Evolutionary conservation across 2,329 filamentous ascomycete genomes (phyloP).

Genomic region (Aspergillus pseudonomiae): DNA sequence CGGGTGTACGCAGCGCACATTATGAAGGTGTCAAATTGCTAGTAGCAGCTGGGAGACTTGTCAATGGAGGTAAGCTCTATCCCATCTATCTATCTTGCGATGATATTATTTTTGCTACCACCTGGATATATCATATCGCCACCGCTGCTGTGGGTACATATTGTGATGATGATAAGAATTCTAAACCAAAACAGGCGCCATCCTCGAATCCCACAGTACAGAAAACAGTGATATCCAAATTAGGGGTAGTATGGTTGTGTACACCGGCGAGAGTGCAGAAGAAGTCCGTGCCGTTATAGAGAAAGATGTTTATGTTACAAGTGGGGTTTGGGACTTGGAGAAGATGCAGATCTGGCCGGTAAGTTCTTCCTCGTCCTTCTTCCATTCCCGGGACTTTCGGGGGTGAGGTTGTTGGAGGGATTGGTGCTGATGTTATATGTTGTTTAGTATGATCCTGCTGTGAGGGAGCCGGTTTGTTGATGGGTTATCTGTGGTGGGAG

Average conservation of each 20-base stretch:
- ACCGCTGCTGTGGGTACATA: no score
- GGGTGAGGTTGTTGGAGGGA: not conserved
- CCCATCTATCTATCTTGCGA: not conserved
- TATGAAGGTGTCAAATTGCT: constrained; percentile 19
- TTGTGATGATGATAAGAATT: not conserved
- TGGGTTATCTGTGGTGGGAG: no score
- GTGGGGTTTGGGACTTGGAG: constrained; percentile 25
- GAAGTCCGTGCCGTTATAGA: constrained; percentile 20
- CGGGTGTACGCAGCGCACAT: constrained; percentile 5
- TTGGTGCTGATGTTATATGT: not conserved
- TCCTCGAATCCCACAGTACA: constrained; percentile 17
- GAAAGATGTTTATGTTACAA: constrained; percentile 22
- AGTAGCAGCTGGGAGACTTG: constrained; percentile 15
- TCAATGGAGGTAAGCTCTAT: constrained; percentile 19
- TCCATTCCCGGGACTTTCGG: not conserved
- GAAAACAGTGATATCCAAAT: constrained; percentile 17
- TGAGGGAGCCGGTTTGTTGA: not conserved
- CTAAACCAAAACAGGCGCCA: constrained; percentile 14
- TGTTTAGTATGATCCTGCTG: not conserved
- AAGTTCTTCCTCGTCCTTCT: not conserved
- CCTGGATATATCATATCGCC: no score
- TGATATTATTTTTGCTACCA: not conserved
- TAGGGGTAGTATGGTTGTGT: constrained; percentile 24
- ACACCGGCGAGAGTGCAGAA: constrained; percentile 18
- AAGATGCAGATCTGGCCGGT: constrained; percentile 22